Evolutionary conservation across 768 basidiomycete genomes (phyloP).

Genomic region (Leccinum pellstonianum): DNA sequence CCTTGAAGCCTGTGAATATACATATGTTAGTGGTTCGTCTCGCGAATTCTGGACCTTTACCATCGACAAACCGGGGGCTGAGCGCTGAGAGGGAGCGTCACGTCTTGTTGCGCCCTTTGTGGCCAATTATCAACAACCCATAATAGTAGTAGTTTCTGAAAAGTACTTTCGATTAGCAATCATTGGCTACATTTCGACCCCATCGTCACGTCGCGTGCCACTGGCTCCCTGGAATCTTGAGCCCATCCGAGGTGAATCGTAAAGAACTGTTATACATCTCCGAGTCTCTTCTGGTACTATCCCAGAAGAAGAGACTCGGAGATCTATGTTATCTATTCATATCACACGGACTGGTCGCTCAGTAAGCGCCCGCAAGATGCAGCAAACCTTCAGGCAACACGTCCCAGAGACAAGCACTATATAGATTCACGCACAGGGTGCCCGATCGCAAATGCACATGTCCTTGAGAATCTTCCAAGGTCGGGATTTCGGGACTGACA

Average conservation of each 20-base stretch:
- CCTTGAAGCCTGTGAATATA: slow-evolving; percentile 41
- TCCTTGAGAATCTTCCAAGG: slow-evolving; percentile 26
- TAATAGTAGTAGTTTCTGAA: too few species aligned
- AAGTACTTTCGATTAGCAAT: too few species aligned
- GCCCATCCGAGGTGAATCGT: neutral
- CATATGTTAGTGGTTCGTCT: neutral
- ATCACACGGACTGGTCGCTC: neutral
- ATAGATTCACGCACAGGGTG: slow-evolving; percentile 81
- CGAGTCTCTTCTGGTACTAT: slow-evolving; percentile 47
- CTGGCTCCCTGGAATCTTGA: too few species aligned
- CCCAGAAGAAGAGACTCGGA: too few species aligned
- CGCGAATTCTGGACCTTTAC: neutral
- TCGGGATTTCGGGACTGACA: slow-evolving; percentile 37
- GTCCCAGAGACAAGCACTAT: slow-evolving; percentile 71
- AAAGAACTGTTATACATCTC: slow-evolving; percentile 14
- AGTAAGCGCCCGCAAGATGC: slow-evolving; percentile 52
- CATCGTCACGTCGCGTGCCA: too few species aligned
- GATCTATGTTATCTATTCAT: slow-evolving; percentile 48
- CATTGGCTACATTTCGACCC: too few species aligned
- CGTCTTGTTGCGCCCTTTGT: too few species aligned
- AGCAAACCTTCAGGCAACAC: slow-evolving; percentile 79
- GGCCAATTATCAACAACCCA: too few species aligned
- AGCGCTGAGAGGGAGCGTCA: too few species aligned
- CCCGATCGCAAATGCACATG: slow-evolving; percentile 32
- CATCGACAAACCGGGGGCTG: neutral